phyloP scores from a whole-genome alignment of 2,329 filamentous ascomycete genomes.

The Talaromyces sp. region DNA sequence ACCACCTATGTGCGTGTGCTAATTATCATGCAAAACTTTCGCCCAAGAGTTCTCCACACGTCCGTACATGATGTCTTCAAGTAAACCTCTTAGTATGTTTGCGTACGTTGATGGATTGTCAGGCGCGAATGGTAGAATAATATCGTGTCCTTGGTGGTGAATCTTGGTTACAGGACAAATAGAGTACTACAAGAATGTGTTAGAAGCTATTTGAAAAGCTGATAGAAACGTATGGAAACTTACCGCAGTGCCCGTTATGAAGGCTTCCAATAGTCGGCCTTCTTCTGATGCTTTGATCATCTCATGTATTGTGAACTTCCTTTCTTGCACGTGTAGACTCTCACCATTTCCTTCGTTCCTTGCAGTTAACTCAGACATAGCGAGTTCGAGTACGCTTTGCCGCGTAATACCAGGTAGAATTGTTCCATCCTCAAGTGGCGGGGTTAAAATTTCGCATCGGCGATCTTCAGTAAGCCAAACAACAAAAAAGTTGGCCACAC shows the following conservation, averaged over 20 bases:
- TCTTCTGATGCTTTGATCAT: constrained; percentile 68
- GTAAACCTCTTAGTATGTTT: constrained; percentile 59
- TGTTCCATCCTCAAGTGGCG: constrained; percentile 74
- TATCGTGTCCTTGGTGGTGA: constrained; percentile 63
- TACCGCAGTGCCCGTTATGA: constrained; percentile 82
- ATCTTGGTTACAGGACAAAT: constrained; percentile 66
- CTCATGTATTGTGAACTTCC: constrained; percentile 77
- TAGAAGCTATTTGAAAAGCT: neutral
- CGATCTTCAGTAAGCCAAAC: constrained; percentile 64
- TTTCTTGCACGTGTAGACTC: constrained; percentile 72
- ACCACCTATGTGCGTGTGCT: neutral
- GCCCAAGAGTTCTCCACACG: constrained; percentile 66
- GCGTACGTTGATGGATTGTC: constrained; percentile 33
- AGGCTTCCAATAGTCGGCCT: constrained; percentile 76
- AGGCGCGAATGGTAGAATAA: constrained; percentile 47
- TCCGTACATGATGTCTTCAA: constrained; percentile 73
- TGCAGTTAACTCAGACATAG: constrained; percentile 56
- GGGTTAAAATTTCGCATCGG: constrained; percentile 71
- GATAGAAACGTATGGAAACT: constrained; percentile 37
- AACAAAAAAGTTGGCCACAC: constrained; percentile 88
- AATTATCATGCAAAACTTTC: neutral
- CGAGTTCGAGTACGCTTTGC: constrained; percentile 72
- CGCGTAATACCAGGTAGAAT: constrained; percentile 90
- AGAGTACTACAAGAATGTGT: constrained; percentile 58
- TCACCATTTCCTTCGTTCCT: constrained; percentile 50